Percentiles rank a stretch among this genome's conserved stretches.
phyloP scores from a whole-genome alignment of 108 stramenopile genomes.

The Aurantiochytrium sp. region DNA sequence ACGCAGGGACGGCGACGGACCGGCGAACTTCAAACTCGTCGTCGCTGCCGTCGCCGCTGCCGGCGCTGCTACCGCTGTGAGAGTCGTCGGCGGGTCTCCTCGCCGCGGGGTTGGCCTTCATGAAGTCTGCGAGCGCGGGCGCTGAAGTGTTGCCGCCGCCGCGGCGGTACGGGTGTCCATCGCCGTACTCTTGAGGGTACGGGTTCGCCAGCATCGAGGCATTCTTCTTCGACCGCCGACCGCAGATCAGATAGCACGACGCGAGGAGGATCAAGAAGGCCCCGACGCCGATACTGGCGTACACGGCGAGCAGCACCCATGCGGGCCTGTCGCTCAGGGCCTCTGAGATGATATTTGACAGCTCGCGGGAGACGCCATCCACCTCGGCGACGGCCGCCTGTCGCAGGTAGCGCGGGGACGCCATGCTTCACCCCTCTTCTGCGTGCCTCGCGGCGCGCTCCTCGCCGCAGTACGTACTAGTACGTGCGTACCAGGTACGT shows the following conservation, averaged over 20 bases:
- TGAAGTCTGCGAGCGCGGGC: conserved; percentile 16
- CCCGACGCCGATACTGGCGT: background rate
- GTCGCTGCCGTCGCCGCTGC: background rate
- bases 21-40: background rate
- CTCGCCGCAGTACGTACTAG: too few species aligned
- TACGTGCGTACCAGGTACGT: too few species aligned
- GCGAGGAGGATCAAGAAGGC: background rate
- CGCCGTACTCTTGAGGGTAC: background rate
- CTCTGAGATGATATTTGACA: background rate
- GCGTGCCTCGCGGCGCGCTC: too few species aligned
- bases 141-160: background rate
- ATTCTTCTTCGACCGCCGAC: too few species aligned
- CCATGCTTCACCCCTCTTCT: too few species aligned
- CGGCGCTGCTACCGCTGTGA: too few species aligned
- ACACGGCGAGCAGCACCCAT: background rate
- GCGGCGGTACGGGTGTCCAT: background rate
- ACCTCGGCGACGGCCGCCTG: too few species aligned
- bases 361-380: too few species aligned
- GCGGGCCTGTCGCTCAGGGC: background rate
- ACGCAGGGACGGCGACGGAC: background rate
- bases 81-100: background rate
- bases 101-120: background rate
- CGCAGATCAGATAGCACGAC: background rate
- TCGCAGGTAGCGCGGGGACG: too few species aligned
- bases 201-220: too few species aligned